Conservation (phyloP, 1,284 basidiomycete genomes). For the Filobasidium uniguttulatum region DNA sequence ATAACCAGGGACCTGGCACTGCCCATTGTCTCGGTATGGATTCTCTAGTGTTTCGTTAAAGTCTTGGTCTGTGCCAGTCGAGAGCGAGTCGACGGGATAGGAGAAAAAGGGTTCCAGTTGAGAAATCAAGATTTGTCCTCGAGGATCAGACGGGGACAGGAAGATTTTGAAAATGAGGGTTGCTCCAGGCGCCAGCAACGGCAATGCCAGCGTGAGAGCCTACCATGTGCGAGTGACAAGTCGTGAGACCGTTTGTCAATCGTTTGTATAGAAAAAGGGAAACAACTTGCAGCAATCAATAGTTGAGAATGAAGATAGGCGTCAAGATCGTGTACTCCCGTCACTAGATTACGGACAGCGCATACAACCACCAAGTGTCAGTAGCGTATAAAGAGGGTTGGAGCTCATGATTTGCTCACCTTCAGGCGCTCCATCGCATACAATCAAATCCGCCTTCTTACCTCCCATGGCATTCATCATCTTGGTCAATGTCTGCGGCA, state of each 20-base stretch:
- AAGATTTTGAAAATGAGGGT: constrained; percentile 49
- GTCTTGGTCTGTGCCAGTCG: constrained; percentile 16
- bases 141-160: constrained; percentile 37
- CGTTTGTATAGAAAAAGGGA: background rate
- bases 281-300: constrained; percentile 38
- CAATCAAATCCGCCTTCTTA: constrained; percentile 42
- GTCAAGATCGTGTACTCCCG: constrained; percentile 46
- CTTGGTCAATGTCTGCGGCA: constrained; percentile 40
- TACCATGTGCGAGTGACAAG: constrained; percentile 13
- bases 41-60: constrained; percentile 27
- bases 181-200: constrained; percentile 41
- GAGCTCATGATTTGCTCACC: constrained; percentile 22
- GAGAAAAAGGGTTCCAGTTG: constrained; percentile 41
- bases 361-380: too few relatives aligned
- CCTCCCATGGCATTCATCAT: constrained; percentile 42
- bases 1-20: constrained; percentile 15
- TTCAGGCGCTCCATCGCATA: constrained; percentile 48
- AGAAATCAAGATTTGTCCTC: constrained; percentile 38
- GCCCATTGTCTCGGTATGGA: constrained; percentile 29
- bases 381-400: background rate
- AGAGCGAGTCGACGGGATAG: constrained; percentile 13
- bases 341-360: too few relatives aligned
- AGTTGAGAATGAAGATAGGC: constrained; percentile 46
- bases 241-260: background rate
- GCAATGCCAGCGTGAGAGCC: constrained; percentile 44